Conservation (phyloP, 2,329 filamentous ascomycete species). For the Ilyonectria mors-panacis region DNA sequence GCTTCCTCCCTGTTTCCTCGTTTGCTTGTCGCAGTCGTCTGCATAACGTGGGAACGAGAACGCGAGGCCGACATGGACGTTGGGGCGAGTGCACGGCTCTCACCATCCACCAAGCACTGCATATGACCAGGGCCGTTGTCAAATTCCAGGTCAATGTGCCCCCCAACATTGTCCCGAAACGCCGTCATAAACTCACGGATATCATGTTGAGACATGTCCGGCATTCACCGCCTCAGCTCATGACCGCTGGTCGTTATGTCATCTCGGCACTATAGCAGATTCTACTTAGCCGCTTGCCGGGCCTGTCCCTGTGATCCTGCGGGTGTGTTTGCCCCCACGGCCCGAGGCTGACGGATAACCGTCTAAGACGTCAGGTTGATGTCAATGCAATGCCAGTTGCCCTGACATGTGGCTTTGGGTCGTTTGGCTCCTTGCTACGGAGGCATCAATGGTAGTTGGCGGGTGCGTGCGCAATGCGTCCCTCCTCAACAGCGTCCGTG, state of each 20-base stretch:
- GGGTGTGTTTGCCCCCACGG: constrained; percentile 1
- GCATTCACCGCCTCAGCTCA: constrained; percentile 39
- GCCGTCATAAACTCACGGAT: constrained; percentile 29
- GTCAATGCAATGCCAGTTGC: neutral
- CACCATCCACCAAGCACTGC: constrained; percentile 6
- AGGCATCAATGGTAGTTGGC: constrained; percentile 1
- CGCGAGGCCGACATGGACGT: constrained; percentile 9
- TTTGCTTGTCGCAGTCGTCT: neutral
- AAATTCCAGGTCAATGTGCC: neutral
- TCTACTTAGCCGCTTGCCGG: constrained; percentile 16
- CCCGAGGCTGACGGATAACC: constrained; percentile 19
- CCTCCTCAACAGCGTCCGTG: constrained; percentile 31
- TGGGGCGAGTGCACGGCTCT: constrained; percentile 13
- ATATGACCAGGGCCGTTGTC: neutral
- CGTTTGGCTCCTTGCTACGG: neutral
- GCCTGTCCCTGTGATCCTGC: constrained; percentile 18
- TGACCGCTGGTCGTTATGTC: constrained; percentile 28
- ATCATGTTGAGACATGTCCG: constrained; percentile 31
- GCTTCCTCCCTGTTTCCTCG: constrained; percentile 10
- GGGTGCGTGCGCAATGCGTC: constrained; percentile 19
- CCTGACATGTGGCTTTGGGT: constrained; percentile 21
- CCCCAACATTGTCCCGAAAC: constrained; percentile 21
- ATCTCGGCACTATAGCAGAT: constrained; percentile 28
- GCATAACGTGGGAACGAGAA: constrained; percentile 5
- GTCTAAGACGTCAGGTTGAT: constrained; percentile 17